These are phyloP conservation scores for Puccinellia tenuiflora DNA, from an alignment of 176 grass and related monocot genomes.

Conservation along the genomic window DNA sequence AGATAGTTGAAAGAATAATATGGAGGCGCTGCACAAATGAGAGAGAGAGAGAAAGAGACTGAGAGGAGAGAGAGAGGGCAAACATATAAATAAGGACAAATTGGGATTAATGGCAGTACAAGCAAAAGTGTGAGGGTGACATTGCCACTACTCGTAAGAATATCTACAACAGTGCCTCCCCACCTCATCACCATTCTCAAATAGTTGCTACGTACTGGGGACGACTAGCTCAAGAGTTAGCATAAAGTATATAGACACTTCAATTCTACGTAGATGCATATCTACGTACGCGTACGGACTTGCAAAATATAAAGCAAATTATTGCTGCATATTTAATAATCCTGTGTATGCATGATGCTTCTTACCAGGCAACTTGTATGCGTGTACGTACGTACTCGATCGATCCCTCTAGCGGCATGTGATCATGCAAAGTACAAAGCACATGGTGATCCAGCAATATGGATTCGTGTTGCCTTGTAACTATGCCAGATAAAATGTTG, in stretches of 20 bases:
- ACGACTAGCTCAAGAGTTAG: neutral
- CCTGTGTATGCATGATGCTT: neutral
- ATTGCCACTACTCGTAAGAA: conserved; percentile 62
- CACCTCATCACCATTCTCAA: conserved; percentile 29
- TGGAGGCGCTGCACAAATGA: conserved; percentile 36
- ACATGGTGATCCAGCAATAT: neutral
- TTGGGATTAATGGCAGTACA: conserved; percentile 59
- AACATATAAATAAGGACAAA: conserved; percentile 67
- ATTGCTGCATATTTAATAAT: neutral
- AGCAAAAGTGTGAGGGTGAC: conserved; percentile 61
- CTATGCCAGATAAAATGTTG: neutral
- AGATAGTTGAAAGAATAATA: conserved; percentile 48
- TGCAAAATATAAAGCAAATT: neutral
- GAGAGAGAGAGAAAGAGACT: neutral
- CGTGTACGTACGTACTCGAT: neutral
- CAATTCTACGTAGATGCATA: neutral
- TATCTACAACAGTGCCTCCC: conserved; percentile 48
- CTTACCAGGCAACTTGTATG: neutral
- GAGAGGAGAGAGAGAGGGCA: conserved; percentile 13
- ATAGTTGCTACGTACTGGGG: conserved; percentile 11
- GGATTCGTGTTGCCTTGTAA: neutral
- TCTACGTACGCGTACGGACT: neutral
- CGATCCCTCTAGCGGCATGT: neutral
- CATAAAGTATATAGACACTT: neutral
- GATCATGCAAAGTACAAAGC: neutral